Conservation (phyloP, 2,329 filamentous ascomycete genomes). For the Ophiostoma angusticollis region DNA sequence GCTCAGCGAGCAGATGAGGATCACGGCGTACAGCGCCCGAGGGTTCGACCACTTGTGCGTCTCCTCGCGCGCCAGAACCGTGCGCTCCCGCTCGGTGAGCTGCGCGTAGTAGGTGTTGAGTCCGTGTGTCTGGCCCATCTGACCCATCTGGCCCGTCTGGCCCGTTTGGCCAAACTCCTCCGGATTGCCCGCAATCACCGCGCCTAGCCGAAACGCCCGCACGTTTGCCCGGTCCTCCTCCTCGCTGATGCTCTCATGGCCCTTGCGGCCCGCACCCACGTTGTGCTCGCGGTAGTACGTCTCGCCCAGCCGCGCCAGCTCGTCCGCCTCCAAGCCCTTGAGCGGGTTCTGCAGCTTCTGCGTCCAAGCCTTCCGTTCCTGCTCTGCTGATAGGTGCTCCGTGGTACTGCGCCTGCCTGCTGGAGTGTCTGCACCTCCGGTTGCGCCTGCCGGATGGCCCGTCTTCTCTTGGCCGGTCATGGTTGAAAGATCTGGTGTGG, state of each 20-base stretch:
- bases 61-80: slow-evolving; percentile 45
- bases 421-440: too few relatives aligned
- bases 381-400: background rate
- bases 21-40: slow-evolving; percentile 49
- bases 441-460: too few relatives aligned
- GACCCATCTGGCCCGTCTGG: too few relatives aligned
- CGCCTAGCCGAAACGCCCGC: slow-evolving; percentile 43
- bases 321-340: slow-evolving; percentile 26
- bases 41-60: slow-evolving; percentile 59
- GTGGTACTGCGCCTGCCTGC: too few relatives aligned
- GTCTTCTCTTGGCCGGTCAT: too few relatives aligned
- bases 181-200: slow-evolving; percentile 41
- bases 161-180: slow-evolving; percentile 20
- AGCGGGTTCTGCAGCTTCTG: slow-evolving; percentile 28
- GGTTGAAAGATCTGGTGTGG: too few relatives aligned
- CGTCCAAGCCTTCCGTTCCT: background rate
- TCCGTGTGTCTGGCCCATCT: slow-evolving; percentile 1
- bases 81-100: slow-evolving; percentile 44
- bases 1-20: slow-evolving; percentile 52
- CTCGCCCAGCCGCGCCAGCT: slow-evolving; percentile 42
- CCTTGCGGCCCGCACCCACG: slow-evolving; percentile 26
- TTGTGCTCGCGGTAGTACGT: slow-evolving; percentile 41
- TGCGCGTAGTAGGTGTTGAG: slow-evolving; percentile 21
- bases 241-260: slow-evolving; percentile 26
- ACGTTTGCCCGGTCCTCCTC: slow-evolving; percentile 38